phyloP scores from a whole-genome alignment of 352 stramenopile species.

The Globisporangium takayamanum region DNA sequence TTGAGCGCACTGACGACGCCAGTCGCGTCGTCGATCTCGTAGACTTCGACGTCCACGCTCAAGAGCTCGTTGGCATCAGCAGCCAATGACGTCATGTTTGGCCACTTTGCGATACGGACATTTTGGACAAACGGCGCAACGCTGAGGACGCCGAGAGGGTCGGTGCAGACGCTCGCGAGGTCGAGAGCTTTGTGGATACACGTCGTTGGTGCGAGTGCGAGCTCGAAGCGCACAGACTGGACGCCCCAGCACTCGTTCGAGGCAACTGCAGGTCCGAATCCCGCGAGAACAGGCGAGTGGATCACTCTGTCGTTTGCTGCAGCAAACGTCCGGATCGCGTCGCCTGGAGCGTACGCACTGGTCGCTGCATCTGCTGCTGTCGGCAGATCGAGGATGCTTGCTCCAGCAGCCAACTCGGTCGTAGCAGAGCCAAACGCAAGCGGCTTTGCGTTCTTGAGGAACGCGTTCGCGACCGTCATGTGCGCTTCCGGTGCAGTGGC shows the following conservation, averaged over 20 bases:
- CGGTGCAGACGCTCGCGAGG: conserved; percentile 14
- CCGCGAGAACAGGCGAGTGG: conserved; percentile 16
- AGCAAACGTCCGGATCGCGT: conserved; percentile 28
- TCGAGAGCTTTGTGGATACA: conserved; percentile 14
- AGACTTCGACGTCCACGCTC: conserved; percentile 11
- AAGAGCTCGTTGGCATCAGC: conserved; percentile 4
- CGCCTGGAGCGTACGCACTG: conserved; percentile 19
- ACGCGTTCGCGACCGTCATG: conserved; percentile 29
- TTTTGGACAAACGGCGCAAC: conserved; percentile 13
- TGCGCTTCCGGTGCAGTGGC: conserved; percentile 16
- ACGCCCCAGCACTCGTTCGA: conserved; percentile 25
- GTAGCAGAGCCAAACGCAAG: conserved; percentile 19
- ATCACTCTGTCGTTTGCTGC: conserved; percentile 7
- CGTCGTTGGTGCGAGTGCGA: neutral
- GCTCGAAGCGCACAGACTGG: conserved; percentile 22
- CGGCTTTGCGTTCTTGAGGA: conserved; percentile 32
- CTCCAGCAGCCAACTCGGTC: neutral
- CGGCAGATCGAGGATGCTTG: neutral
- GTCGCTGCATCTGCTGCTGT: neutral
- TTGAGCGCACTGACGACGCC: neutral
- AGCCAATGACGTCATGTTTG: conserved; percentile 12
- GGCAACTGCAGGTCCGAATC: conserved; percentile 9
- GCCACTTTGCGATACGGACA: conserved; percentile 18
- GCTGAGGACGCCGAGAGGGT: conserved; percentile 8
- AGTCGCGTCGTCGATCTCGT: conserved; percentile 13